These are phyloP conservation scores for Agaricus blazei DNA, from an alignment of 768 basidiomycete genomes.

Conservation along the genomic window DNA sequence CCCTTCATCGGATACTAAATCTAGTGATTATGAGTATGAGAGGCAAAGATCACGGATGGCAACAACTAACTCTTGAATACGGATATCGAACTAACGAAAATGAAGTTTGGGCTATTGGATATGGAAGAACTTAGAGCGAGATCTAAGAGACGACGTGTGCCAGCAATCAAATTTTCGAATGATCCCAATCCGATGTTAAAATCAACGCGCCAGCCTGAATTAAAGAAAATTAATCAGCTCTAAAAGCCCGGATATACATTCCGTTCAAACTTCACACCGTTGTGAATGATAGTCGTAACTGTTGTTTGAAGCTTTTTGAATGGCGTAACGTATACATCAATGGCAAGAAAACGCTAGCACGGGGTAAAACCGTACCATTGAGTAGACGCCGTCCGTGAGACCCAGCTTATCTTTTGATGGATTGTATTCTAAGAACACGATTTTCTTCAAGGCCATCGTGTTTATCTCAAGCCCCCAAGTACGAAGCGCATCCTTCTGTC, in stretches of 20 bases:
- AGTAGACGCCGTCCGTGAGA: background rate
- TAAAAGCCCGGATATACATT: background rate
- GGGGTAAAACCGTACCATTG: background rate
- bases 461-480: background rate
- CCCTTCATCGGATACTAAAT: background rate
- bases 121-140: background rate
- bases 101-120: background rate
- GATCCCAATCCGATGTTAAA: background rate
- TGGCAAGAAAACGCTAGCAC: background rate
- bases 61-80: background rate
- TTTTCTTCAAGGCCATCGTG: background rate
- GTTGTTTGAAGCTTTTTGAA: conserved; percentile 16
- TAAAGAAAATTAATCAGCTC: too few relatives aligned
- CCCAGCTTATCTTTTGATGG: background rate
- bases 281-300: conserved; percentile 1
- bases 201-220: background rate
- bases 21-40: background rate
- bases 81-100: conserved; percentile 1
- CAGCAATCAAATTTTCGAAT: background rate
- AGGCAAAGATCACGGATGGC: too few relatives aligned
- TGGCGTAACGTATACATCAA: background rate
- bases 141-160: background rate
- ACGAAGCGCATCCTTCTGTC: background rate
- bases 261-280: background rate
- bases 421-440: background rate